Evolutionary conservation across 1,284 basidiomycete genomes (phyloP), one percentile per base, ranked within the genome.

Genomic region (Porodaedalea pini): DNA sequence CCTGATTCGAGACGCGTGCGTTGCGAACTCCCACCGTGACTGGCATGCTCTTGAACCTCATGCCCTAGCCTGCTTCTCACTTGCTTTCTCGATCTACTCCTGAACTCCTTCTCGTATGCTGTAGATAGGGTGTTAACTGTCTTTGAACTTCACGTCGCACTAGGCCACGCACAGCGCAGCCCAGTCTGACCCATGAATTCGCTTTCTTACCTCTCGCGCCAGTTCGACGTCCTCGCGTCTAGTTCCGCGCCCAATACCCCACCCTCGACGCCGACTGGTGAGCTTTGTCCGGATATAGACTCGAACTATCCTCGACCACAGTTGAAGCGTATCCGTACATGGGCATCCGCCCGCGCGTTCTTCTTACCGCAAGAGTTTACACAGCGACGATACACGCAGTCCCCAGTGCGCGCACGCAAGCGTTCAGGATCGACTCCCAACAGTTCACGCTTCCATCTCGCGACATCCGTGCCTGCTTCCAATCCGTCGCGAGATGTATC

Each of bases 121-220:
- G 15, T 54, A 54, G 23, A 43, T 19, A 25, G n/a, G 8, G 19
- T 36, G 23, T 44, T 54, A 44, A 21, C 39, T 41, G 17, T 54
- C 41, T 45, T 41, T 36, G 53, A 17, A 27, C 25, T 21, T 43
- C 40, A 45, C 32, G 11, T 54, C 19, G n/a, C 21, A 21, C n/a
- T 47, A 29, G 25, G 36, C 25, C 51, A 25, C 23, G 34, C 32
- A 36, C 34, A 29, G 23, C 36, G 15, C 34, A 10, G 25, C 3
- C 23, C 36, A 34, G 21, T 58, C 51, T 10, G 8, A 44, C 37
- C 43, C 39, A 88, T 88, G 86, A 88, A 88, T 72, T 84, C 84
- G 63, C 79, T 88, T 64, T 74, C 77, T 8, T 82, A 85, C 70
- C 74, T 88, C 53, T 85, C 86, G 61, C 81, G 82, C 64, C 82